These are phyloP conservation scores for Puccinia horiana DNA, from an alignment of 1,284 basidiomycete genomes.

Conservation along the genomic window DNA sequence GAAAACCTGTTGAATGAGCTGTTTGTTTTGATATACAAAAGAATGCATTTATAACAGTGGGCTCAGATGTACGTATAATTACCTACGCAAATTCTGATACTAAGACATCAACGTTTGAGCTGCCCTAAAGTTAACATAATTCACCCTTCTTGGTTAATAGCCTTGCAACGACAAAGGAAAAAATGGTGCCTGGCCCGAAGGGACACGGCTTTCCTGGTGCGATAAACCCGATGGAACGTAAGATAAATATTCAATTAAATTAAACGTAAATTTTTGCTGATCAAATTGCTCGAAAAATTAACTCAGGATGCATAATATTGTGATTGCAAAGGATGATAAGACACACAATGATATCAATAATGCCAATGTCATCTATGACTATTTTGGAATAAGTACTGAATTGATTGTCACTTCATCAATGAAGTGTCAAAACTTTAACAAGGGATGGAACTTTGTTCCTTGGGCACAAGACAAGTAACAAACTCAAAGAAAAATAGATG, in stretches of 20 bases:
- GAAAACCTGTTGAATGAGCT: neutral
- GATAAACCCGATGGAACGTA: conserved; percentile 42
- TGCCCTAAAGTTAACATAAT: neutral
- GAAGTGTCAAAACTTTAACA: conserved; percentile 32
- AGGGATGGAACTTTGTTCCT: conserved; percentile 2
- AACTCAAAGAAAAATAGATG: no score
- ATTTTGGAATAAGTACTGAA: conserved; percentile 30
- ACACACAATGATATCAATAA: conserved; percentile 24
- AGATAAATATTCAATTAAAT: neutral
- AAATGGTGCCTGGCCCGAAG: conserved; percentile 36
- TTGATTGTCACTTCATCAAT: conserved; percentile 25
- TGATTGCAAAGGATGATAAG: conserved; percentile 21
- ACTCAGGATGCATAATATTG: conserved; percentile 9
- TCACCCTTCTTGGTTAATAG: neutral
- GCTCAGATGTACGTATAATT: conserved; percentile 13
- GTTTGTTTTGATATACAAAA: neutral
- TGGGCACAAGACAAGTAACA: conserved; percentile 9
- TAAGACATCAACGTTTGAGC: neutral
- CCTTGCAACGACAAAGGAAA: conserved; percentile 24
- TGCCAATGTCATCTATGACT: conserved; percentile 10
- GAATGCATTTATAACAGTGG: conserved; percentile 46
- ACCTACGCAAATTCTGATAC: neutral
- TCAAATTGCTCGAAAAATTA: neutral
- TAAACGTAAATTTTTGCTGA: neutral
- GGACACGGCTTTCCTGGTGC: conserved; percentile 29